Evolutionary conservation across 495 filamentous ascomycete species (phyloP), one percentile per base, ranked within the genome.

Genomic region (Chaetomidium leptoderma): DNA sequence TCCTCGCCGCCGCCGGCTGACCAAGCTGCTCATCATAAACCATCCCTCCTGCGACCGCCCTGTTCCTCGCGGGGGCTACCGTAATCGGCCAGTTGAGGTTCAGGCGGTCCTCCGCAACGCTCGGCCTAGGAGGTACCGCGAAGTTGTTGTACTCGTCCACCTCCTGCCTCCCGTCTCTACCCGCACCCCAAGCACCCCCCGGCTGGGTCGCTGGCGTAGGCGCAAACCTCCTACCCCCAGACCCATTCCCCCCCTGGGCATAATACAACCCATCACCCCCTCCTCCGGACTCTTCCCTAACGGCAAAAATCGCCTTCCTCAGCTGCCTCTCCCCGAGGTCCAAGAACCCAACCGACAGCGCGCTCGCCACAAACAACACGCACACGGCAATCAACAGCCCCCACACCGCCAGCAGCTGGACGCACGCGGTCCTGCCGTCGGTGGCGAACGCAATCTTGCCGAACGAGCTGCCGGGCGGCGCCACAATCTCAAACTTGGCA

Each of bases 371-470:
- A 27, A 65, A 58, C 23, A 55, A 6, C 8, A 26, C 36, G 36
- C 48, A 62, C 4, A 60, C 30, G 11, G 30, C 60, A 0, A 60
- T 52, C 26, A 57, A 7, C 33, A 61, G 13, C 0, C 43, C 57
- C 63, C 63, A 65, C 2, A 57, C 52, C 6, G 45, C 50, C n/a
- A 60, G 47, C 7, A 65, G 19, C 43, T 43, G 45, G 26, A 40
- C 7, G 39, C 63, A 65, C n/a, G 49, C 44, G 17, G 44, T 26
- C 17, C 55, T 27, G 3, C 52, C 56, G 8, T 53, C 24, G 30
- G 24, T 21, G 1, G 33, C 1, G 9, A 52, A 39, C 2, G 14
- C 10, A 9, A 52, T 21, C 16, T 24, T 8, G 3, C 49, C 49
- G 23, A 52, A 10, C 3, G 36, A 32, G 21, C 11, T 40, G 3